These are phyloP conservation scores for Senna siamea DNA, from an alignment of 306 rosid genomes.

Conservation along the genomic window DNA sequence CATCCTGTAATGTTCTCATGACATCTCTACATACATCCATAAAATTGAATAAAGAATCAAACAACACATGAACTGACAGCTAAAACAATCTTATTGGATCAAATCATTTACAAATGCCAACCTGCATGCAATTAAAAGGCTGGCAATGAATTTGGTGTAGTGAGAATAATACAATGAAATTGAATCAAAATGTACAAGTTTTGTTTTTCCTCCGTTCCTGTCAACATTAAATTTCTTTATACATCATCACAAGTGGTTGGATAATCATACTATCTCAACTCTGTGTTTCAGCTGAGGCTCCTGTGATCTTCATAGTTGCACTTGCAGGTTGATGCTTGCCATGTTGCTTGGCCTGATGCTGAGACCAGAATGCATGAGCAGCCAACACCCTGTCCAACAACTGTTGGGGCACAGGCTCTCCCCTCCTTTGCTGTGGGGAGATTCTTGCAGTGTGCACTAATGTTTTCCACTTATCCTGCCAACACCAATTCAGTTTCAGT, in stretches of 20 bases:
- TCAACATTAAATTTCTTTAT: slow-evolving; percentile 39
- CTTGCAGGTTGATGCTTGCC: slow-evolving; percentile 53
- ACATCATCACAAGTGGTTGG: slow-evolving; percentile 55
- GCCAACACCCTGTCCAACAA: slow-evolving; percentile 87
- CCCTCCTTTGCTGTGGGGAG: slow-evolving; percentile 94
- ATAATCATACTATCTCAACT: slow-evolving; percentile 35
- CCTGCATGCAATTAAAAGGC: slow-evolving; percentile 41
- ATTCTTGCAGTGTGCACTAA: slow-evolving; percentile 92
- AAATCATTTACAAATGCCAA: slow-evolving; percentile 83
- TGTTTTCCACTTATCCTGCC: slow-evolving; percentile 97
- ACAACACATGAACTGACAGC: slow-evolving; percentile 42
- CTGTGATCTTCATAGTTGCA: slow-evolving; percentile 52
- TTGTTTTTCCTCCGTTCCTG: slow-evolving; percentile 46
- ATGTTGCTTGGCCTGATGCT: slow-evolving; percentile 75
- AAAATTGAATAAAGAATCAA: slow-evolving; percentile 47
- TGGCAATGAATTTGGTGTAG: slow-evolving; percentile 69
- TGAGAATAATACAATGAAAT: slow-evolving; percentile 67
- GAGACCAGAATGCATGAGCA: slow-evolving; percentile 89
- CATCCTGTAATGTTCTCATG: slow-evolving; percentile 19
- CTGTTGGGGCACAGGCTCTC: slow-evolving; percentile 95
- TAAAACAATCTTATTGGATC: slow-evolving; percentile 73
- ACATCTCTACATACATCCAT: slow-evolving; percentile 43
- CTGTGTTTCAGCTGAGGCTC: slow-evolving; percentile 48
- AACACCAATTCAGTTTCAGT: background rate
- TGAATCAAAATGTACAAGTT: slow-evolving; percentile 77